Base-by-base conservation (phyloP, 2,329 filamentous ascomycete species). In the Pezicula radicicola region DNA sequence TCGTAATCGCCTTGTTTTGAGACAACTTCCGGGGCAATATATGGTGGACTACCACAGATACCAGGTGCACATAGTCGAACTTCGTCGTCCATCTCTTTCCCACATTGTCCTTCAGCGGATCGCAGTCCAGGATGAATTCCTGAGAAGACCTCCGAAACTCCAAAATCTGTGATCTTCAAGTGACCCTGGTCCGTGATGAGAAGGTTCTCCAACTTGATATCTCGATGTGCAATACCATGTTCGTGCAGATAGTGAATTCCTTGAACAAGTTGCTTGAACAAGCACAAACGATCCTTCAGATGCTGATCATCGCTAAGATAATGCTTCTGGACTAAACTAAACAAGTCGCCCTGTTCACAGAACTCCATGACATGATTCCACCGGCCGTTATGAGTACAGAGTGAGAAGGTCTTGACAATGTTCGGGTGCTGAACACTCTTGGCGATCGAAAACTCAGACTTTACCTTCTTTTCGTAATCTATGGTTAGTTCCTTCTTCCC, bases 301-400 rank as follows among this genome's bases (percentile, higher is more conserved):
- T 52, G 47, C 21, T 85, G 83, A 50, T 88, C 84, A 6, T 84
- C 78, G 3, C 75, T 71, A 51, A 75, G 80, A 57, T 95, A 81
- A 61, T 87, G 86, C 33, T 81, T 80, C 66, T 86, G 87, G 58
- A 95, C 85, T 12, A 96, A 73, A 55, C 78, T 77, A 67, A 88
- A 93, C 6, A 96, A 74, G 64, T 96, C 91, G 43, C 91, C 91
- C 60, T 90, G 83, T 3, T 83, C 79, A 72, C 91, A 96, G 68
- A 89, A 95, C 67, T 96, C 90, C 91, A 96, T 96, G 51, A 96
- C 89, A 67, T 95, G 89, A 67, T 91, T 92, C 88, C 89, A 95
- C 37, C 87, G 84, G 30, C 82, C 83, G 60, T 85, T 81, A 60
- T 91, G 80, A 13, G 80, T 84, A 72, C 90, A 94, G 6, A 96